Percentiles rank a stretch among this genome's conserved stretches.
phyloP scores from a whole-genome alignment of 495 filamentous ascomycete genomes.

The Aspergillus haitiensis region DNA sequence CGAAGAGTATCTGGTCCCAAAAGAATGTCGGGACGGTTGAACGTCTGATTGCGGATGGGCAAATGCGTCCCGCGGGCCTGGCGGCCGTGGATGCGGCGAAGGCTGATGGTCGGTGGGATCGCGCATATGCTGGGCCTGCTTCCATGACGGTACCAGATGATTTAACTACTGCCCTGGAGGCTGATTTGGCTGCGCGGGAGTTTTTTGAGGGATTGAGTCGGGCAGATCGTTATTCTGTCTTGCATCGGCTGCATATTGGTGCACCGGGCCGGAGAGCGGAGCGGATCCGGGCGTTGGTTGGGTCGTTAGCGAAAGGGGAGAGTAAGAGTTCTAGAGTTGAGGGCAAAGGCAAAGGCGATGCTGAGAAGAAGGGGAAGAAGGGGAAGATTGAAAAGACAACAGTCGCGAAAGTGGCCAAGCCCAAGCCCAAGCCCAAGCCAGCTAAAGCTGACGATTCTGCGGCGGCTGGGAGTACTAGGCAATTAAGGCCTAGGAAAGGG shows the following conservation, averaged over 20 bases:
- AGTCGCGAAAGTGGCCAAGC: not conserved
- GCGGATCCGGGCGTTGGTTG: slow-evolving; percentile 27
- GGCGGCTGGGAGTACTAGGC: not conserved
- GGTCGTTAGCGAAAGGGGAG: slow-evolving; percentile 26
- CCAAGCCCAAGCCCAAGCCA: not conserved
- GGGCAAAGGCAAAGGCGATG: not conserved
- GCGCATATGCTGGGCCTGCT: slow-evolving; percentile 51
- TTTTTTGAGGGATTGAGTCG: slow-evolving; percentile 45
- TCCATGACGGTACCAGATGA: slow-evolving; percentile 47
- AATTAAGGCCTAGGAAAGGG: slow-evolving; percentile 5
- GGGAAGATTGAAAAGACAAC: not conserved
- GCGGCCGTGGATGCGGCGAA: slow-evolving; percentile 53
- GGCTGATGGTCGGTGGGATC: slow-evolving; percentile 55
- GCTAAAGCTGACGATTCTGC: not conserved
- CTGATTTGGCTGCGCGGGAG: slow-evolving; percentile 29
- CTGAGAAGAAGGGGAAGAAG: slow-evolving; percentile 3
- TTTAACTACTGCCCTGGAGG: slow-evolving; percentile 35
- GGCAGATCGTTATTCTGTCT: slow-evolving; percentile 43
- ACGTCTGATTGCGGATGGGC: slow-evolving; percentile 39
- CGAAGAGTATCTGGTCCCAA: slow-evolving; percentile 55
- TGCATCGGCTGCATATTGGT: slow-evolving; percentile 45
- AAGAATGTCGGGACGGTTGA: slow-evolving; percentile 49
- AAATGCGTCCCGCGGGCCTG: slow-evolving; percentile 49
- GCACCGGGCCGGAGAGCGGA: slow-evolving; percentile 20
- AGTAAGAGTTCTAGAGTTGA: not conserved